Conservation (phyloP, 352 stramenopile species). For the Globisporangium paroecandrum region DNA sequence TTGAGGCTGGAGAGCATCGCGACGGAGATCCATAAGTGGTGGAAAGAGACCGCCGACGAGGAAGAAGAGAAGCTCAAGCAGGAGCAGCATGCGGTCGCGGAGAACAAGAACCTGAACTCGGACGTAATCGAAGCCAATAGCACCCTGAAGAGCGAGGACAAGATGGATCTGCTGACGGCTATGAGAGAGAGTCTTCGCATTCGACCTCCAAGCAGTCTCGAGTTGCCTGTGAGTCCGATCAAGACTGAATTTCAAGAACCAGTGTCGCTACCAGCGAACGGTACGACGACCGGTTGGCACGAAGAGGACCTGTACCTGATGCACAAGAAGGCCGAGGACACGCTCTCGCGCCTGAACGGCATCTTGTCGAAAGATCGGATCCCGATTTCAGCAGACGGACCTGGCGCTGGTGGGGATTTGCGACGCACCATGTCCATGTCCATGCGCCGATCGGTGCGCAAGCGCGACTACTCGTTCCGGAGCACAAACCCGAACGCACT, state of each 20-base stretch:
- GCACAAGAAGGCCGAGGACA: constrained; percentile 62
- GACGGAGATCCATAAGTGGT: constrained; percentile 72
- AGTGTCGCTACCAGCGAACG: constrained; percentile 18
- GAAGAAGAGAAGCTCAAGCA: constrained; percentile 12
- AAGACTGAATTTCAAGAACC: constrained; percentile 24
- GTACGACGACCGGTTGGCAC: constrained; percentile 24
- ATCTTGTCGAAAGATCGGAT: constrained; percentile 47
- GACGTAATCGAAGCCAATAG: constrained; percentile 7
- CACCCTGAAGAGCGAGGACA: constrained; percentile 16
- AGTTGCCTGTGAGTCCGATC: constrained; percentile 50
- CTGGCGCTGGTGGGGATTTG: neutral
- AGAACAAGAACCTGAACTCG: constrained; percentile 3
- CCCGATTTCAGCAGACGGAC: constrained; percentile 22
- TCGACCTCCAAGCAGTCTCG: constrained; percentile 1
- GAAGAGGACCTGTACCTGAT: constrained; percentile 56
- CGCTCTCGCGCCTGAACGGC: constrained; percentile 54
- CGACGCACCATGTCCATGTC: constrained; percentile 50
- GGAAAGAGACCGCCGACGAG: constrained; percentile 47
- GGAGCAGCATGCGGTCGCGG: neutral
- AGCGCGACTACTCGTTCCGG: constrained; percentile 58
- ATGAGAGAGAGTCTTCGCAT: constrained; percentile 16
- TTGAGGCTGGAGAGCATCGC: constrained; percentile 63
- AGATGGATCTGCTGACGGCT: constrained; percentile 9
- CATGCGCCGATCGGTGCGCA: constrained; percentile 49
- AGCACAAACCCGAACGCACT: constrained; percentile 25